A percentile compares a stretch with the other conserved stretches of the same genome.
Conservation (phyloP, 2,329 filamentous ascomycete genomes). For the Macrophomina phaseolina region DNA sequence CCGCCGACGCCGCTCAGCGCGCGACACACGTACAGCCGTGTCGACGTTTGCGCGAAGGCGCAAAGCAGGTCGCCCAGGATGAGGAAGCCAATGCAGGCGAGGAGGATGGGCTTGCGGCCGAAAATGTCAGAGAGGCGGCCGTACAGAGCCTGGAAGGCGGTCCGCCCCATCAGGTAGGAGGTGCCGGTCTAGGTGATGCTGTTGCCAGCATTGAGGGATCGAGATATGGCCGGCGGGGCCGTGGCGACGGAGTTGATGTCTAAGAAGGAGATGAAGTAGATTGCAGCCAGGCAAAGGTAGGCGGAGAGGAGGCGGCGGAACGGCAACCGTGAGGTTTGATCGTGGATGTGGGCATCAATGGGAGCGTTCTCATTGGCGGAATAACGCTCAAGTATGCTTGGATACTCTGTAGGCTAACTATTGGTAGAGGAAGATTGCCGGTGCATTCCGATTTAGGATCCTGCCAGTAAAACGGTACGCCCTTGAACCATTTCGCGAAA, state of each 20-base stretch:
- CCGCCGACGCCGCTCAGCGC: slow-evolving; percentile 60
- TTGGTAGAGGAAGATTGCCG: too few species aligned
- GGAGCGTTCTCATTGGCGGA: too few species aligned
- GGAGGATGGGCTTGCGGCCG: slow-evolving; percentile 52
- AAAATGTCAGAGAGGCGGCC: slow-evolving; percentile 61
- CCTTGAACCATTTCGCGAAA: too few species aligned
- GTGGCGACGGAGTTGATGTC: slow-evolving; percentile 7
- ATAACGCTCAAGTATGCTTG: too few species aligned
- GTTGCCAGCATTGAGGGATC: not conserved
- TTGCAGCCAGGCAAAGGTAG: slow-evolving; percentile 5
- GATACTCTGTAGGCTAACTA: too few species aligned
- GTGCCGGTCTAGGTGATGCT: slow-evolving; percentile 11
- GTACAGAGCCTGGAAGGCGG: slow-evolving; percentile 57
- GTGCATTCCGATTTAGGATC: too few species aligned
- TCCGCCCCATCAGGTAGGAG: slow-evolving; percentile 41
- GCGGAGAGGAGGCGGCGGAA: not conserved
- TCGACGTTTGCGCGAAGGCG: slow-evolving; percentile 52
- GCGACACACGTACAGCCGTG: slow-evolving; percentile 60
- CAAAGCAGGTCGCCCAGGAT: slow-evolving; percentile 59
- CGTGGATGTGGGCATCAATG: not conserved
- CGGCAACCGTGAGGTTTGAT: slow-evolving; percentile 1
- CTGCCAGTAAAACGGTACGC: too few species aligned
- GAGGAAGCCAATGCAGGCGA: slow-evolving; percentile 52
- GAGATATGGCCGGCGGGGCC: not conserved
- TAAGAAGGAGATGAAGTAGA: slow-evolving; percentile 4